These are phyloP conservation scores for Trichoderma hamatum DNA, from an alignment of 2,329 filamentous ascomycete genomes.

Conservation along the genomic window DNA sequence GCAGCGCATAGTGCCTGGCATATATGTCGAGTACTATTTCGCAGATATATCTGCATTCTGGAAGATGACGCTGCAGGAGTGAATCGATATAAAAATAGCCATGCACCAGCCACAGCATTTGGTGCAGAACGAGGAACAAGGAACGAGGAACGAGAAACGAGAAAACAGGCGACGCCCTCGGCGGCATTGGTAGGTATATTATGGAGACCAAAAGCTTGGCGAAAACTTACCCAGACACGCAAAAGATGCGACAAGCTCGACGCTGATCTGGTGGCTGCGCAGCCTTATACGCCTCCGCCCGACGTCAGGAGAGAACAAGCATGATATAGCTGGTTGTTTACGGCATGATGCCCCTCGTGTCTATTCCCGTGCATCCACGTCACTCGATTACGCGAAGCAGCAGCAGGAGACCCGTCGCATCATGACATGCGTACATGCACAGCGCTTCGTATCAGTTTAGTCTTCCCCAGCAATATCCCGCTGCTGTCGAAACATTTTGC, in stretches of 20 bases:
- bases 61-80: background rate
- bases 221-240: background rate
- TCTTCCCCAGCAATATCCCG: background rate
- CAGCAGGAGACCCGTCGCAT: background rate
- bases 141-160: no score
- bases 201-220: background rate
- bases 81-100: background rate
- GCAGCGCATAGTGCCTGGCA: background rate
- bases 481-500: background rate
- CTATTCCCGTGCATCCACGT: background rate
- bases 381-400: background rate
- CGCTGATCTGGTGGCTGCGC: background rate
- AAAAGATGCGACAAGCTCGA: background rate
- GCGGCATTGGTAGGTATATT: background rate
- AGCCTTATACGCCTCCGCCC: background rate
- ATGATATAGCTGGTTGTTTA: background rate
- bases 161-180: background rate
- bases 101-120: background rate
- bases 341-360: background rate
- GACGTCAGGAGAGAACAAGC: background rate
- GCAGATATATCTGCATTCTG: background rate
- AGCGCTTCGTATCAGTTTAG: background rate
- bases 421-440: background rate
- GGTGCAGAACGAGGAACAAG: background rate
- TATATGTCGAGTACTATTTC: background rate